Evolutionary conservation across 306 rosid genomes (phyloP).

Genomic region (Trifolium subterraneum): DNA sequence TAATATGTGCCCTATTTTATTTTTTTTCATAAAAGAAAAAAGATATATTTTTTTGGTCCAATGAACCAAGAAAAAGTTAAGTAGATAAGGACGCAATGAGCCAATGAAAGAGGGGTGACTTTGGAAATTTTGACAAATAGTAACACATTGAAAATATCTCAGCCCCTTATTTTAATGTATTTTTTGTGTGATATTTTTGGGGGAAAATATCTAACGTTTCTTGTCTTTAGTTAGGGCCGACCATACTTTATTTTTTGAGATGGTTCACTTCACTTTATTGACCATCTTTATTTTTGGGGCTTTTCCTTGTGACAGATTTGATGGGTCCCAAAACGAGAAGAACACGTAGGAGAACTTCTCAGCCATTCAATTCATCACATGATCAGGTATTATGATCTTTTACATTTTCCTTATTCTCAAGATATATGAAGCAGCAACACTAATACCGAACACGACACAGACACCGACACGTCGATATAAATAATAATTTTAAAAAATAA

Average conservation of each 20-base stretch:
- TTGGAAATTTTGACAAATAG: not conserved
- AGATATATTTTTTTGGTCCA: no score
- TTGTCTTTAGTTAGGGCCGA: not conserved
- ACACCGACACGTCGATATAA: no score
- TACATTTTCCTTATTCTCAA: not conserved
- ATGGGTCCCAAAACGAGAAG: slow-evolving; percentile 44
- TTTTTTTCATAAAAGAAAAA: no score
- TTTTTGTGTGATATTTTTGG: not conserved
- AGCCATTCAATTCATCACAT: slow-evolving; percentile 46
- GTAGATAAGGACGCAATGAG: not conserved
- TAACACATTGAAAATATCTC: not conserved
- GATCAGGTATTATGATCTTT: slow-evolving; percentile 61
- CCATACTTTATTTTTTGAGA: not conserved
- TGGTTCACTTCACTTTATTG: slow-evolving; percentile 23
- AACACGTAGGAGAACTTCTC: slow-evolving; percentile 50
- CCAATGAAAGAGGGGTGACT: not conserved
- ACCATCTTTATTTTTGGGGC: not conserved
- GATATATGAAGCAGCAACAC: no score
- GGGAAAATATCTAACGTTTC: not conserved
- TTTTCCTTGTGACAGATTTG: slow-evolving; percentile 20
- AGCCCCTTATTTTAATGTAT: not conserved
- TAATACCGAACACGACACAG: no score
- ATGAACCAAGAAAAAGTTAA: no score
- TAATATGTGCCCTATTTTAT: no score
- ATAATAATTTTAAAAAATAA: no score